Percentiles rank a stretch among this genome's conserved stretches.
phyloP scores from a whole-genome alignment of 495 filamentous ascomycete genomes.

The Talaromyces nanjingensis region DNA sequence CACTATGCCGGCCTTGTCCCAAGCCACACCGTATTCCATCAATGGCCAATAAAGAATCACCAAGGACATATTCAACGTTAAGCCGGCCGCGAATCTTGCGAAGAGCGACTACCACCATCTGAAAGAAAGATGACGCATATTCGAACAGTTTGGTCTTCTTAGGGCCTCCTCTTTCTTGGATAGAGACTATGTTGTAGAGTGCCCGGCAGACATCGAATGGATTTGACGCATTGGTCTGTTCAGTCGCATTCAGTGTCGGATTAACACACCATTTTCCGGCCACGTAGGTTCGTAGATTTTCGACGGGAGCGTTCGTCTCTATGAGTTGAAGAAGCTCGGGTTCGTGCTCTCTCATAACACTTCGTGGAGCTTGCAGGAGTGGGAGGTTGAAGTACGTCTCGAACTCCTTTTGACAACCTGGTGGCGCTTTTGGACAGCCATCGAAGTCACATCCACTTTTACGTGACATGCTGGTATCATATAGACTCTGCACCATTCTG shows the following conservation, averaged over 20 bases:
- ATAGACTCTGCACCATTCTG: not conserved
- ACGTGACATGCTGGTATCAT: not conserved
- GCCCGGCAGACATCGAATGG: conserved; percentile 4
- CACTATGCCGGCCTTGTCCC: not conserved
- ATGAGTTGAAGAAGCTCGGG: conserved; percentile 5
- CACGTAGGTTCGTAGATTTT: not conserved
- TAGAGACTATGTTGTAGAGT: not conserved
- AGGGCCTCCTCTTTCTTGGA: conserved; percentile 8
- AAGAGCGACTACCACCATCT: conserved; percentile 7
- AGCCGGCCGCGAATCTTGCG: conserved; percentile 4
- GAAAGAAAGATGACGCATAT: conserved; percentile 5
- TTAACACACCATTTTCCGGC: not conserved
- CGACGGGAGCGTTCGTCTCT: not conserved
- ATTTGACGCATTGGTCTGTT: not conserved
- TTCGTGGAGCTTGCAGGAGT: conserved; percentile 6
- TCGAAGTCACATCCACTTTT: not conserved
- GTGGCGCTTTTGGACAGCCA: not conserved
- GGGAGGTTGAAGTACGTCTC: conserved; percentile 2
- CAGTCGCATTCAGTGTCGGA: not conserved
- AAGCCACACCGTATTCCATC: not conserved
- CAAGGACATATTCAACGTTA: not conserved
- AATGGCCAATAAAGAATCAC: not conserved
- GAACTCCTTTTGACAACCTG: conserved; percentile 6
- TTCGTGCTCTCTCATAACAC: conserved; percentile 5
- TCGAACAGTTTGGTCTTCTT: conserved; percentile 7